These are phyloP conservation scores for Wickerhamomyces bisporus DNA, from an alignment of 805 yeast species.

Conservation along the genomic window DNA sequence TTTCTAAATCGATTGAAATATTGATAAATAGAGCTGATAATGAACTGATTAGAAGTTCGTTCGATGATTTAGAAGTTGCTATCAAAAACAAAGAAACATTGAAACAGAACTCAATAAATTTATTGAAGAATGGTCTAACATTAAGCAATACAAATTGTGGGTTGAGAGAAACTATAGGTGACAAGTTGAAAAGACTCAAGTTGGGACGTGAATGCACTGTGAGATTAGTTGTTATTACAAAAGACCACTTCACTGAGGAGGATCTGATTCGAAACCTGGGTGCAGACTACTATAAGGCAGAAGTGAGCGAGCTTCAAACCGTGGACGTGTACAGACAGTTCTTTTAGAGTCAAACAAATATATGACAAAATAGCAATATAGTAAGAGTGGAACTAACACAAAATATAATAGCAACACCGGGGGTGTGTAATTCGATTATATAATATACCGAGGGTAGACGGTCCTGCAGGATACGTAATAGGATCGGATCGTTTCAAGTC, in stretches of 20 bases:
- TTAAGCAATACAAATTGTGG: conserved; percentile 21
- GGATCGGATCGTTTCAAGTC: no score
- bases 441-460: no score
- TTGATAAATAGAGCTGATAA: conserved; percentile 22
- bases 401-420: no score
- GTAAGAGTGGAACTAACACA: no score
- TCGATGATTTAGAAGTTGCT: conserved; percentile 9
- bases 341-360: neutral
- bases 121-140: conserved; percentile 21
- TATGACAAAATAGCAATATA: no score
- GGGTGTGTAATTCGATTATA: no score
- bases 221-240: conserved; percentile 18
- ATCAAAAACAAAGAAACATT: conserved; percentile 11
- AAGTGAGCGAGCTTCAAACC: conserved; percentile 12
- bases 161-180: conserved; percentile 17
- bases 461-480: no score
- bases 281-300: conserved; percentile 8
- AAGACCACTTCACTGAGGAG: conserved; percentile 7
- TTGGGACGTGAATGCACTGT: conserved; percentile 19
- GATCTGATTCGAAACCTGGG: conserved; percentile 22
- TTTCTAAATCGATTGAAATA: conserved; percentile 18
- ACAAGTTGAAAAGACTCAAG: conserved; percentile 18
- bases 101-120: conserved; percentile 12
- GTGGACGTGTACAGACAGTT: conserved; percentile 6
- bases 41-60: conserved; percentile 14